A percentile compares a stretch with the other conserved stretches of the same genome.
Conservation (phyloP, 148 eudicot genomes). For the Chenopodium quinoa region DNA sequence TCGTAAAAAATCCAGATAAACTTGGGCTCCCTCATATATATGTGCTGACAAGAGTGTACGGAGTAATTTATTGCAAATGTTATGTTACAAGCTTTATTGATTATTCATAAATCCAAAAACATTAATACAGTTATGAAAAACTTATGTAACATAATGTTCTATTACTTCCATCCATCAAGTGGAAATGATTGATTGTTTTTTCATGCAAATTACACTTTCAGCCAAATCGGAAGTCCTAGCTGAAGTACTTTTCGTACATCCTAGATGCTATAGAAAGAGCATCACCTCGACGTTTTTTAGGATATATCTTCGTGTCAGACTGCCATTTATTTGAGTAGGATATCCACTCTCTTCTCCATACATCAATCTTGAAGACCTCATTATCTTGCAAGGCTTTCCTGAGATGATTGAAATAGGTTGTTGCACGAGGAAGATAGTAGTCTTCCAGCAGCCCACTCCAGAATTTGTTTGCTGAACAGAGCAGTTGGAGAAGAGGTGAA, state of each 20-base stretch:
- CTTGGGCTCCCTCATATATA: too few species aligned
- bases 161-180: neutral
- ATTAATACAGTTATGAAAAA: neutral
- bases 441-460: slow-evolving; percentile 89
- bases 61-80: too few species aligned
- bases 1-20: too few species aligned
- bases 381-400: slow-evolving; percentile 48
- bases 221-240: slow-evolving; percentile 15
- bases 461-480: slow-evolving; percentile 71
- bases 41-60: too few species aligned
- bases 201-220: neutral
- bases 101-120: neutral
- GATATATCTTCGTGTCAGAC: slow-evolving; percentile 53
- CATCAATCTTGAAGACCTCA: slow-evolving; percentile 51
- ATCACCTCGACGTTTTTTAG: slow-evolving; percentile 63
- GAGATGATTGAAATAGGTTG: slow-evolving; percentile 62
- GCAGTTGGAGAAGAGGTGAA: neutral
- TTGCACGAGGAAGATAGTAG: slow-evolving; percentile 94
- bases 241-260: slow-evolving; percentile 56
- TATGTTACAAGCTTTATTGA: neutral
- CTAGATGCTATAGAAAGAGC: slow-evolving; percentile 57
- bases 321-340: slow-evolving; percentile 86
- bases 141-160: neutral
- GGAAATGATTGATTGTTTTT: neutral
- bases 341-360: slow-evolving; percentile 94